Evolutionary conservation across 257 asterid species (phyloP).

Genomic region (Osmanthus fragrans): DNA sequence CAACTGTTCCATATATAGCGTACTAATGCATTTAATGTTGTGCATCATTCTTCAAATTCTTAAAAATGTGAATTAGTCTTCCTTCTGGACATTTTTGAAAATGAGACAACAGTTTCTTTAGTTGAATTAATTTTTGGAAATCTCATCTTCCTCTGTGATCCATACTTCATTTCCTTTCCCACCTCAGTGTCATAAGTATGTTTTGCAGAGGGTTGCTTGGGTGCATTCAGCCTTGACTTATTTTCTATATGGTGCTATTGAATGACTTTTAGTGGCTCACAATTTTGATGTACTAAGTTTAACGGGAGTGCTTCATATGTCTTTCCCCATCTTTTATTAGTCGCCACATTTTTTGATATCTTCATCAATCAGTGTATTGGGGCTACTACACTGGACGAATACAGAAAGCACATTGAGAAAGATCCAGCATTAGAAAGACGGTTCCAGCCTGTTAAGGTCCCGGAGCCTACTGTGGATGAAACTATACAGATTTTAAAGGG

Average conservation of each 20-base stretch:
- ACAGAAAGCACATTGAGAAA: constrained; percentile 88
- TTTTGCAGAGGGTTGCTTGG: neutral
- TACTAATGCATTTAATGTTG: neutral
- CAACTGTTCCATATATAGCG: neutral
- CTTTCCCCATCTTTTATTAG: neutral
- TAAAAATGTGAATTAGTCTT: neutral
- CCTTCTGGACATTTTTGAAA: neutral
- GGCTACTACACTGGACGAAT: constrained; percentile 92
- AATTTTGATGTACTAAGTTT: neutral
- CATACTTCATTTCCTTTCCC: neutral
- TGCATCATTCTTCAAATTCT: neutral
- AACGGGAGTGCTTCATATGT: neutral
- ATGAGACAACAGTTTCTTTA: neutral
- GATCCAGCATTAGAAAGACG: constrained; percentile 95
- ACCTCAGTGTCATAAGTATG: neutral
- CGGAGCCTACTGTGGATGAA: constrained; percentile 95
- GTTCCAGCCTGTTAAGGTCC: constrained; percentile 96
- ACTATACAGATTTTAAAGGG: constrained; percentile 90
- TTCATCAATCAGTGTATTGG: constrained; percentile 72
- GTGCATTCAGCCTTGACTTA: neutral
- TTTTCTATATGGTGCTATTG: neutral
- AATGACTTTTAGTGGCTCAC: neutral
- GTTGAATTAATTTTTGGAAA: neutral
- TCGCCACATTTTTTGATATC: neutral
- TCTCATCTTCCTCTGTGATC: neutral